Evolutionary conservation across 371 early-diverging fungal genomes (phyloP), one percentile per base, ranked within the genome.

Genomic region (Mucor velutinosus): DNA sequence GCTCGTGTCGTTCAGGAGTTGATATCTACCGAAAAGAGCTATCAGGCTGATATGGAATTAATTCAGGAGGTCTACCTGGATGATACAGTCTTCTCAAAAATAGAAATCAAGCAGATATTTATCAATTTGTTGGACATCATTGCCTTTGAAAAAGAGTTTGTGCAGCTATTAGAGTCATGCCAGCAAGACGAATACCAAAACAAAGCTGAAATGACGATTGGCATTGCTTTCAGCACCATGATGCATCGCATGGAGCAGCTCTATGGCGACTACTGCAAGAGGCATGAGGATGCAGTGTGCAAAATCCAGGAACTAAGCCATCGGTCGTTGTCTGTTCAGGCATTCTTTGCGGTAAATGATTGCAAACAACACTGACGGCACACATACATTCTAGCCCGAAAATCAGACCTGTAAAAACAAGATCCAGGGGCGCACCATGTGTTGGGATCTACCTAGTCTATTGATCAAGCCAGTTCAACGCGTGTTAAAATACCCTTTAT

Each of bases 391-490:
- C 12, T 12, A 11, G 10, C 1, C 7, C 12, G 4, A 53, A 53
- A 53, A 1, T 65, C 30, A 82, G 81, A 65, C 67, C 66, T 88
- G 87, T 62, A 84, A 82, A 55, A 72, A 77, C 62, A 75, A 81
- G 67, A 73, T 87, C 60, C 71, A 87, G 71, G 88, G 87, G n/a
- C 78, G 81, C 53, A 92, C 94, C 2, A 86, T 81, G 10, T 89
- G 92, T 43, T 95, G 95, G 94, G 94, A 94, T 79, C 74, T 95
- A 25, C 83, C 85, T 0, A 87, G 89, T 65, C 71, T 94, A 66
- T 75, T 95, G 25, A 93, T 95, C 70, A 94, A 94, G 65, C 95
- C 95, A 32, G 93, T 94, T 11, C 95, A 95, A 67, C 77, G 95
- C 25, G 90, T 95, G 7, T 79, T 94, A n/a, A 93, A 94, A 70